phyloP scores from a whole-genome alignment of 495 filamentous ascomycete genomes.

The Hypoxylon crocopeplum region DNA sequence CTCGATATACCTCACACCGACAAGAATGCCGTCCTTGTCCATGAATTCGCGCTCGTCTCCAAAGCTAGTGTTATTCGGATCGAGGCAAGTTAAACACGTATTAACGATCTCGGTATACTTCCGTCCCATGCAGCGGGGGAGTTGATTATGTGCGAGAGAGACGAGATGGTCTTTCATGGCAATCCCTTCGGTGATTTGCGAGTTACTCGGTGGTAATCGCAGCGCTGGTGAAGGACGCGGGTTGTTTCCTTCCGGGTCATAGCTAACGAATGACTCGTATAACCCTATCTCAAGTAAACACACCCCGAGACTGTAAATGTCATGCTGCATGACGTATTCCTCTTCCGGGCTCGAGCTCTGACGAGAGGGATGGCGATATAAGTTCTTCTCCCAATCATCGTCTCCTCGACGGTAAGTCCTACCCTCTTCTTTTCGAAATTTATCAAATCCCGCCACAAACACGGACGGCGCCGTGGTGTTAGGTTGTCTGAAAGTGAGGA shows the following conservation, averaged over 20 bases:
- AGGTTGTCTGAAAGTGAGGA: constrained; percentile 34
- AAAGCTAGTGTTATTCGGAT: constrained; percentile 55
- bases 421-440: constrained; percentile 47
- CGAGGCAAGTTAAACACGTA: constrained; percentile 62
- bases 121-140: constrained; percentile 55
- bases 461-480: background rate
- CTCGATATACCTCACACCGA: constrained; percentile 60
- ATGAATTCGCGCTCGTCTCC: constrained; percentile 53
- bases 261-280: constrained; percentile 56
- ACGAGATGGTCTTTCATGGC: constrained; percentile 35
- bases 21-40: constrained; percentile 58
- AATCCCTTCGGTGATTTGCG: background rate
- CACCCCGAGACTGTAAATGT: constrained; percentile 69
- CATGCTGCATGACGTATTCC: constrained; percentile 62
- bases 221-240: background rate
- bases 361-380: constrained; percentile 63
- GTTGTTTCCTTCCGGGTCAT: background rate
- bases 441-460: constrained; percentile 56
- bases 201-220: background rate
- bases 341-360: constrained; percentile 50
- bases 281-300: constrained; percentile 66
- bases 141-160: constrained; percentile 40
- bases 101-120: constrained; percentile 55
- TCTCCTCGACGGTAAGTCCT: constrained; percentile 49
- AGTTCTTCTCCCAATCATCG: constrained; percentile 49